Conservation (phyloP, 805 yeast species). For the Helenozyma baotianmanensis region DNA sequence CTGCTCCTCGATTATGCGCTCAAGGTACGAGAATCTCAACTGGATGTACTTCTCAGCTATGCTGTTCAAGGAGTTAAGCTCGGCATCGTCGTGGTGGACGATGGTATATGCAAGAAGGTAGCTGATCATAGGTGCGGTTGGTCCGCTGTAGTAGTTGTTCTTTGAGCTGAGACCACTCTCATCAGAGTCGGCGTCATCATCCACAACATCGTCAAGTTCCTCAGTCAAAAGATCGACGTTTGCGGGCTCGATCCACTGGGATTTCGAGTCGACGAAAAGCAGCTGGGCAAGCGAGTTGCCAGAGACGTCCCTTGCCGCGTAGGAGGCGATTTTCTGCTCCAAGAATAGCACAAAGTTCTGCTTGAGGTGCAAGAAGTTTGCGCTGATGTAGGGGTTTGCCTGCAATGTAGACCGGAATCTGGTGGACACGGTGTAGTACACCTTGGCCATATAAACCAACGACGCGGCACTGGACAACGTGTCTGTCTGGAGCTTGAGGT, state of each 20-base stretch:
- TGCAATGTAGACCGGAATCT: conserved; percentile 18
- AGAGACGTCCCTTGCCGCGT: conserved; percentile 12
- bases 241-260: conserved; percentile 13
- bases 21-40: conserved; percentile 20
- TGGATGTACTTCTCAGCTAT: conserved; percentile 20
- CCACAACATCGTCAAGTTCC: conserved; percentile 5
- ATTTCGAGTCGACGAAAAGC: neutral
- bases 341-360: conserved; percentile 20
- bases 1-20: neutral
- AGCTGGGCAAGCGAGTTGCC: neutral
- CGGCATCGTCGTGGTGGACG: conserved; percentile 16
- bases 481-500: conserved; percentile 19
- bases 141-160: conserved; percentile 1
- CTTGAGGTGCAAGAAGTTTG: conserved; percentile 19
- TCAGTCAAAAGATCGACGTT: conserved; percentile 15
- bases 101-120: conserved; percentile 30
- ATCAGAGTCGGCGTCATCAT: conserved; percentile 9
- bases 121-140: conserved; percentile 25
- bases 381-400: conserved; percentile 8
- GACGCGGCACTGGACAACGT: conserved; percentile 20
- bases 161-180: neutral
- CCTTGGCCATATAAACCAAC: conserved; percentile 29
- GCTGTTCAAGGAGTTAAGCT: conserved; percentile 15
- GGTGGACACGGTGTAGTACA: conserved; percentile 27
- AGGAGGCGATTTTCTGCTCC: conserved; percentile 22